phyloP scores from a whole-genome alignment of 352 stramenopile genomes.

The Phytophthora constricta region DNA sequence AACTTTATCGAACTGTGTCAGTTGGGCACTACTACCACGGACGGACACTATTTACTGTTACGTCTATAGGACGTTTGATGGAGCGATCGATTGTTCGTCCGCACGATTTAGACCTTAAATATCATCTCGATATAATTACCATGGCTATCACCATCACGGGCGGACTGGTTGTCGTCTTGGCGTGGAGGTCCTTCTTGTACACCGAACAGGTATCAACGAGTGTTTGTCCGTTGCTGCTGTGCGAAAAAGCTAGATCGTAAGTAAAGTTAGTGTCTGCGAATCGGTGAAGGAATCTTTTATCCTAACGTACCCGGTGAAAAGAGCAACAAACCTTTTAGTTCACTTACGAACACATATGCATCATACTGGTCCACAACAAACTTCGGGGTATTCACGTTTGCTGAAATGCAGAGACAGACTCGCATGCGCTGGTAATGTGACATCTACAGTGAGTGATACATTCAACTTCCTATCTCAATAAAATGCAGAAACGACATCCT shows the following conservation, averaged over 20 bases:
- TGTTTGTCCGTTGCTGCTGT: neutral
- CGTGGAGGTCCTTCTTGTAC: neutral
- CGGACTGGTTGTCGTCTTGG: neutral
- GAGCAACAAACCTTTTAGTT: neutral
- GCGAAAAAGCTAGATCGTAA: neutral
- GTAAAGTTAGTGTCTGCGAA: neutral
- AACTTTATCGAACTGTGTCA: too few relatives aligned
- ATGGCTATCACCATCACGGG: constrained; percentile 6
- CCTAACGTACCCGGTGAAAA: neutral
- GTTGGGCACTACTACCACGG: constrained; percentile 1
- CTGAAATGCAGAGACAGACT: neutral
- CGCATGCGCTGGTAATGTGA: neutral
- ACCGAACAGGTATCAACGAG: neutral
- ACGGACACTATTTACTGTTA: too few relatives aligned
- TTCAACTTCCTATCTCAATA: too few relatives aligned
- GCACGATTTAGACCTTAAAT: neutral
- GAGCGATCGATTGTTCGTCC: constrained; percentile 12
- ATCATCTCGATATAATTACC: constrained; percentile 8
- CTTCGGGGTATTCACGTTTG: neutral
- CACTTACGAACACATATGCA: neutral
- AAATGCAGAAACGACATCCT: too few relatives aligned
- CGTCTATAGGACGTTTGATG: too few relatives aligned
- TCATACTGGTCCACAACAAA: neutral
- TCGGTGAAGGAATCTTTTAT: neutral
- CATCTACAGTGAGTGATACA: too few relatives aligned